Evolutionary conservation across 2,329 filamentous ascomycete species (phyloP).

Genomic region (Mycogone perniciosa): DNA sequence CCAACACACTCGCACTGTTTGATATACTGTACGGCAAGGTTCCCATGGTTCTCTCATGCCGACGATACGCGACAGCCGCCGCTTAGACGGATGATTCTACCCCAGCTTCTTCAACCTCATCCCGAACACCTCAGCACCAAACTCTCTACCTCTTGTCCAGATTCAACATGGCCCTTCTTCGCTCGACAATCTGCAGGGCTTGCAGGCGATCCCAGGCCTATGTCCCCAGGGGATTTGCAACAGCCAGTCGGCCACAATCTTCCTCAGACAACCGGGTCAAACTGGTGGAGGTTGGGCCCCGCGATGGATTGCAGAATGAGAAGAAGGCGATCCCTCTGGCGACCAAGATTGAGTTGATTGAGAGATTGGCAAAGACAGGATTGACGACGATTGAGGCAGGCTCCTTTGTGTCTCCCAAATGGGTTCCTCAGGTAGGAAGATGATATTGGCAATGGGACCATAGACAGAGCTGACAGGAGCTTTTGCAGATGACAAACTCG

Average conservation of each 20-base stretch:
- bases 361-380: constrained; percentile 61
- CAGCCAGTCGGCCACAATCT: constrained; percentile 26
- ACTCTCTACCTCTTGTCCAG: neutral
- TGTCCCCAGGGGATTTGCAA: constrained; percentile 33
- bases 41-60: constrained; percentile 1
- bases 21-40: neutral
- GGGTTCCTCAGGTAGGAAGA: constrained; percentile 64
- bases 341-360: constrained; percentile 72
- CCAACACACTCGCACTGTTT: neutral
- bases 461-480: constrained; percentile 9
- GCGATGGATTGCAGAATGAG: constrained; percentile 85
- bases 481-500: constrained; percentile 67
- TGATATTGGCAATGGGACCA: neutral
- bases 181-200: constrained; percentile 33
- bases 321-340: constrained; percentile 61
- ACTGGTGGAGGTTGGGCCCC: constrained; percentile 77
- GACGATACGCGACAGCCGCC: constrained; percentile 12
- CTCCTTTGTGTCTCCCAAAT: constrained; percentile 77
- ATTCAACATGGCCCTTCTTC: constrained; percentile 29
- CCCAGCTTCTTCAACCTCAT: neutral
- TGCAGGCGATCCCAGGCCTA: constrained; percentile 30
- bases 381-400: constrained; percentile 71
- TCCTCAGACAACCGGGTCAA: constrained; percentile 42
- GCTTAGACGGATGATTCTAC: constrained; percentile 10
- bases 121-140: constrained; percentile 1